Evolutionary conservation across 176 grass and related monocot genomes (phyloP), one percentile per base, ranked within the genome.

Genomic region (Triticum urartu): DNA sequence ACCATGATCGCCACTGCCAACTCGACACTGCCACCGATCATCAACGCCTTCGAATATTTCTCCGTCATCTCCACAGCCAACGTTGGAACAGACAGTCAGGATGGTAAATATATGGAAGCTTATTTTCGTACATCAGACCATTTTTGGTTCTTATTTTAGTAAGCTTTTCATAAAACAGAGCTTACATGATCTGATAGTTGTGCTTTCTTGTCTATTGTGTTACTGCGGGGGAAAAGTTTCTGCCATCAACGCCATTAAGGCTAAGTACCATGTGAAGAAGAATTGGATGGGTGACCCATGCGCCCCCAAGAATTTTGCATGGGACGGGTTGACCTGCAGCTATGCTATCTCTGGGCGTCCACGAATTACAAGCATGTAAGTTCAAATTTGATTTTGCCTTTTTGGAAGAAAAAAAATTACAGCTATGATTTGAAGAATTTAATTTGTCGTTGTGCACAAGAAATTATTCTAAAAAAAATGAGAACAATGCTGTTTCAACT

Each of bases 231-330:
- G 42, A 26, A 24, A 68, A 92, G 90, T 79, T 39, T 79, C 47
- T 89, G 86, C 86, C 64, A 92, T 92, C 22, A 89, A 39, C 25
- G 78, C 63, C 8, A 75, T 92, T 48, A 60, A 60, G 17, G 18
- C 17, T 3, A n/a, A 60, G 56, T 60, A 60, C 21, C 56, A 60
- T 18, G 56, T 92, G 35, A 83, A 92, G 54, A 89, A 35, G 81
- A 86, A 81, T 40, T 92, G 90, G 90, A 80, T 66, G 58, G 86
- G 86, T 25, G 90, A 92, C 43, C 90, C 86, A 17, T 92, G 90
- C 56, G 69, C 65, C 75, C 90, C 90, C 0, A 64, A 83, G 65
- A 28, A 33, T 52, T 72, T 86, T 73, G 54, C 86, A 28, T 92
- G 90, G 90, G 86, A 89, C 26, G 77, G 83, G 1, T 86, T 92